A percentile compares a stretch with the other conserved stretches of the same genome.
These are phyloP conservation scores for Podospora sp. DNA, from an alignment of 495 filamentous ascomycete genomes.

Conservation along the genomic window DNA sequence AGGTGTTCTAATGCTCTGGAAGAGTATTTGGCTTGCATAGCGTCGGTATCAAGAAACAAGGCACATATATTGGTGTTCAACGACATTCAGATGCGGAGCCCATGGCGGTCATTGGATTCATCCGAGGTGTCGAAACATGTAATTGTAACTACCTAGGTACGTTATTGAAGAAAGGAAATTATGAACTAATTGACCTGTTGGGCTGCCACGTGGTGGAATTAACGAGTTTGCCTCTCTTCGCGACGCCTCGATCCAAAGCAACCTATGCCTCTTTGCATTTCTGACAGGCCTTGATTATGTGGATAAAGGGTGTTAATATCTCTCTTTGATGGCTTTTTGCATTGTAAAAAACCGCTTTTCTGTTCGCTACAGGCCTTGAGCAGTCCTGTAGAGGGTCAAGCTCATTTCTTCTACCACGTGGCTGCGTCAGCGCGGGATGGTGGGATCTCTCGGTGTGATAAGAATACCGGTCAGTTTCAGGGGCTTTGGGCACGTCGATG, in stretches of 20 bases:
- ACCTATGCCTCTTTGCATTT: too few relatives aligned
- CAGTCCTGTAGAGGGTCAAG: too few relatives aligned
- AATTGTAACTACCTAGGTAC: neutral
- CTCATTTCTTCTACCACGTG: too few relatives aligned
- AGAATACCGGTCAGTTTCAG: neutral
- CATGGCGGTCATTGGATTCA: neutral
- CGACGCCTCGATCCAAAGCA: too few relatives aligned
- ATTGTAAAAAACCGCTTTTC: too few relatives aligned
- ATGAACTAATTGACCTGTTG: neutral
- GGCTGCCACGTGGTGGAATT: too few relatives aligned
- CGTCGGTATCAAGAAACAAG: slow-evolving; percentile 6
- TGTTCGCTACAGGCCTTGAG: too few relatives aligned
- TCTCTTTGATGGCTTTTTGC: too few relatives aligned
- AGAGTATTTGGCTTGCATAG: slow-evolving; percentile 12
- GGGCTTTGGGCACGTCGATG: neutral
- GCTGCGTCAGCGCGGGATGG: neutral
- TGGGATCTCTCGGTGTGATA: neutral
- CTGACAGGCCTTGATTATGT: too few relatives aligned
- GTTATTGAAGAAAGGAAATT: neutral
- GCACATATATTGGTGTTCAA: slow-evolving; percentile 5
- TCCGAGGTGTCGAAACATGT: neutral
- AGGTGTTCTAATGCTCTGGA: neutral
- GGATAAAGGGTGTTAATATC: too few relatives aligned
- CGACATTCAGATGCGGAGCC: neutral
- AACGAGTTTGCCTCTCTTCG: too few relatives aligned